These are phyloP conservation scores for Oidiodendron maius DNA, from an alignment of 495 filamentous ascomycete species.

Conservation along the genomic window DNA sequence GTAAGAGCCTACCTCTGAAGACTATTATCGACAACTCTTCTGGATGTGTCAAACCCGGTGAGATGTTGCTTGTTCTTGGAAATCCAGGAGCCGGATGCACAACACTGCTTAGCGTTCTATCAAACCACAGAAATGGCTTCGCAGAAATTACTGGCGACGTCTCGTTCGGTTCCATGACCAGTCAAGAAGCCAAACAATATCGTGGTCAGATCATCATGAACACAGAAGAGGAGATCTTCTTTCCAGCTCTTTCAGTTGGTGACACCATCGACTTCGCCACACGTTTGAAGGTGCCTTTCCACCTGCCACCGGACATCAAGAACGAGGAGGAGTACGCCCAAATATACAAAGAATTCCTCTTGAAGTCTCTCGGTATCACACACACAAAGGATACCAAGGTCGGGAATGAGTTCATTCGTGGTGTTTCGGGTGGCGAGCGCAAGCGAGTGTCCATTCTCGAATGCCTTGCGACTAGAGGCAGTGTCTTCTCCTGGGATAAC, in stretches of 20 bases:
- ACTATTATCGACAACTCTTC: slow-evolving; percentile 69
- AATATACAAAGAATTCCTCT: slow-evolving; percentile 64
- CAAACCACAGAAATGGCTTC: no score
- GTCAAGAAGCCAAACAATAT: slow-evolving; percentile 59
- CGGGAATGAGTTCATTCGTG: no score
- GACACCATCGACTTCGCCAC: slow-evolving; percentile 73
- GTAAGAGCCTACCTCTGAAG: no score
- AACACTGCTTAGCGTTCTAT: slow-evolving; percentile 25
- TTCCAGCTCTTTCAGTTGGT: slow-evolving; percentile 72
- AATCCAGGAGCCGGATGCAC: slow-evolving; percentile 58
- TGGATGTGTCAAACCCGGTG: slow-evolving; percentile 65
- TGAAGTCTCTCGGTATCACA: slow-evolving; percentile 61
- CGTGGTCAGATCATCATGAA: slow-evolving; percentile 75
- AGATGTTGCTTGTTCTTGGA: slow-evolving; percentile 77
- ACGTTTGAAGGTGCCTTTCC: slow-evolving; percentile 53
- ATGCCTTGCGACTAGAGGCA: slow-evolving; percentile 39
- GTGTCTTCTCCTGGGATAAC: slow-evolving; percentile 52
- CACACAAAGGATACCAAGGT: slow-evolving; percentile 60
- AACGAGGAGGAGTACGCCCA: slow-evolving; percentile 55
- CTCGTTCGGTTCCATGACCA: slow-evolving; percentile 42
- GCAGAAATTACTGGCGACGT: no score
- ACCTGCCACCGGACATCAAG: slow-evolving; percentile 50
- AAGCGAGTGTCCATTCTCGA: slow-evolving; percentile 53
- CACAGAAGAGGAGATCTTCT: slow-evolving; percentile 72
- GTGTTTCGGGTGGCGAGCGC: slow-evolving; percentile 59